Evolutionary conservation across 768 basidiomycete species (phyloP), one percentile per base, ranked within the genome.

Genomic region (Suillus paluster): DNA sequence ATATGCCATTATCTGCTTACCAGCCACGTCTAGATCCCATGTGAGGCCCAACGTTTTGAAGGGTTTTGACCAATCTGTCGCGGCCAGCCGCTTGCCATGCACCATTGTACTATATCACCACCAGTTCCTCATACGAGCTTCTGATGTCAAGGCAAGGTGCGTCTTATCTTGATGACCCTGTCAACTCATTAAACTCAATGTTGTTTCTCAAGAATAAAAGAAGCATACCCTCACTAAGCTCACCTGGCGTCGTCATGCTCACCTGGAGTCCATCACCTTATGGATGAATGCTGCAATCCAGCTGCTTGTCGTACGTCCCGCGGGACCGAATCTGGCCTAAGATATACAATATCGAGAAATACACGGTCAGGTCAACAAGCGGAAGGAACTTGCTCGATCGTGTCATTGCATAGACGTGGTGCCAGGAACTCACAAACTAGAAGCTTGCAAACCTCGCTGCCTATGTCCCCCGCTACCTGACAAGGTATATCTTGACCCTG

Each of bases 401-500:
- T 17, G 25, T 15, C 25, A 49, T 49, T 27, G 9, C 48, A 49
- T 49, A 30, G 27, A 50, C 19, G 19, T 33, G 30, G 50, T 3
- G 59, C 27, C 59, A 72, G 67, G 45, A 63, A 62, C 50, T 63
- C 75, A 25, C 61, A 66, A 60, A 67, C 67, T 19, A 72, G 68
- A 39, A 65, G 30, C 49, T 70, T 9, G 63, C 68, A n/a, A 63
- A 68, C 2, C 68, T 74, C 10, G 70, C 72, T 30, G 59, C 72
- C 27, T 71, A 61, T 46, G 64, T 72, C 72, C 72, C n/a, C 72
- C 73, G 21, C 61, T 71, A 5, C 72, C 72, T 44, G 74, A 72
- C 59, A 67, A 64, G 42, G 57, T 68, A 23, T 72, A 66, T 25
- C 74, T 74, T 62, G 73, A 72, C 21, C 62, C 61, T 17, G 68